Evolutionary conservation across 306 rosid genomes (phyloP).

Genomic region (Castanea crenata): DNA sequence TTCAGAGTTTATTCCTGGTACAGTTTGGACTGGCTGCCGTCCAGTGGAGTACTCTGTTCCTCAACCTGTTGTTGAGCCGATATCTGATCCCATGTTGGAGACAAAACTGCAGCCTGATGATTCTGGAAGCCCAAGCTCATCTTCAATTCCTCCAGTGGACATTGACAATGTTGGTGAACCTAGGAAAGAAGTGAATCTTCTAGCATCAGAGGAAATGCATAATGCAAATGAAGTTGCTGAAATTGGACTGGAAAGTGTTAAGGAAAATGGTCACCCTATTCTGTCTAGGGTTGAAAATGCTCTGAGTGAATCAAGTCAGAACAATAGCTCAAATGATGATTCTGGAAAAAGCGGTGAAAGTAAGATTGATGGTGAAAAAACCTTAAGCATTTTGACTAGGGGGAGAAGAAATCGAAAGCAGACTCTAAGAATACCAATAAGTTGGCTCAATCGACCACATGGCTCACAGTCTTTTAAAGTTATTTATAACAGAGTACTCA

Average conservation of each 20-base stretch:
- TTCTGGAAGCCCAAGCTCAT: constrained; percentile 40
- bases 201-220: constrained; percentile 29
- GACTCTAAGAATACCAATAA: constrained; percentile 89
- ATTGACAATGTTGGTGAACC: constrained; percentile 51
- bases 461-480: constrained; percentile 95
- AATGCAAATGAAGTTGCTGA: constrained; percentile 41
- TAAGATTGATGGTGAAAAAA: constrained; percentile 71
- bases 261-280: constrained; percentile 55
- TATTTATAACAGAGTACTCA: constrained; percentile 71
- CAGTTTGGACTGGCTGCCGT: constrained; percentile 81
- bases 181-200: constrained; percentile 38
- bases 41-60: constrained; percentile 77
- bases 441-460: constrained; percentile 87
- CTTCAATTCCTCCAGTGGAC: constrained; percentile 45
- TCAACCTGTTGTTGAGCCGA: constrained; percentile 60
- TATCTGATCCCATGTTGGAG: constrained; percentile 49
- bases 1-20: constrained; percentile 63
- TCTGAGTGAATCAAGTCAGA: constrained; percentile 28
- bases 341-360: constrained; percentile 38
- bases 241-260: constrained; percentile 40
- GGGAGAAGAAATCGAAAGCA: constrained; percentile 94
- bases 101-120: constrained; percentile 40
- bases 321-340: constrained; percentile 27
- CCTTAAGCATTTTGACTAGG: constrained; percentile 86
- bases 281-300: constrained; percentile 40